These are phyloP conservation scores for Eragrostis nindensis DNA, from an alignment of 176 grass and related monocot species.

Conservation along the genomic window DNA sequence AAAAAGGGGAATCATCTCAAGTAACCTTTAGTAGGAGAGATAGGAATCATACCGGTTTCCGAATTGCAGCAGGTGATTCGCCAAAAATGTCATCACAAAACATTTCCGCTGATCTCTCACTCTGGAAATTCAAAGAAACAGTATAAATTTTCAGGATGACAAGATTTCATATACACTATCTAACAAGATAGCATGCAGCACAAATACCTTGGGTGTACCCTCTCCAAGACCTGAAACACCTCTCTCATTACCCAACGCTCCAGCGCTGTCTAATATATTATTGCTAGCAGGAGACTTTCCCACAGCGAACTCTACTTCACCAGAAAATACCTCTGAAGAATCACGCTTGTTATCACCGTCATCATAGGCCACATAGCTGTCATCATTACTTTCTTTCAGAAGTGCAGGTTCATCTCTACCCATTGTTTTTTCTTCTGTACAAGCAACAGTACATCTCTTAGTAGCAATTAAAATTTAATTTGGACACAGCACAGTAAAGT, in stretches of 20 bases:
- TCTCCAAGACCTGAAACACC: constrained; percentile 74
- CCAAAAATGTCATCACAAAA: constrained; percentile 98
- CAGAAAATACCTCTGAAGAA: constrained; percentile 59
- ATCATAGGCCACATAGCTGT: constrained; percentile 29
- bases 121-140: constrained; percentile 54
- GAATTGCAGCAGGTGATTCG: constrained; percentile 82
- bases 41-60: constrained; percentile 66
- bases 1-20: background rate
- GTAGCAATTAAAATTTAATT: constrained; percentile 15
- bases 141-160: constrained; percentile 40
- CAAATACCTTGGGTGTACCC: constrained; percentile 85
- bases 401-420: constrained; percentile 29
- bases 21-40: constrained; percentile 6
- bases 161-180: constrained; percentile 29
- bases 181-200: constrained; percentile 28
- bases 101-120: constrained; percentile 89
- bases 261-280: constrained; percentile 34
- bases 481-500: constrained; percentile 1
- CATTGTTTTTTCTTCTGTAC: constrained; percentile 34
- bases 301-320: constrained; percentile 62
- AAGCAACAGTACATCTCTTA: constrained; percentile 14
- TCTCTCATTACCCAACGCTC: constrained; percentile 41
- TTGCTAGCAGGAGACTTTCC: constrained; percentile 67
- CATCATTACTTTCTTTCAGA: constrained; percentile 43
- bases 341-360: constrained; percentile 57